Evolutionary conservation across 2,329 filamentous ascomycete genomes (phyloP), one percentile per base, ranked within the genome.

Genomic region (Mycosphaerella sp.): DNA sequence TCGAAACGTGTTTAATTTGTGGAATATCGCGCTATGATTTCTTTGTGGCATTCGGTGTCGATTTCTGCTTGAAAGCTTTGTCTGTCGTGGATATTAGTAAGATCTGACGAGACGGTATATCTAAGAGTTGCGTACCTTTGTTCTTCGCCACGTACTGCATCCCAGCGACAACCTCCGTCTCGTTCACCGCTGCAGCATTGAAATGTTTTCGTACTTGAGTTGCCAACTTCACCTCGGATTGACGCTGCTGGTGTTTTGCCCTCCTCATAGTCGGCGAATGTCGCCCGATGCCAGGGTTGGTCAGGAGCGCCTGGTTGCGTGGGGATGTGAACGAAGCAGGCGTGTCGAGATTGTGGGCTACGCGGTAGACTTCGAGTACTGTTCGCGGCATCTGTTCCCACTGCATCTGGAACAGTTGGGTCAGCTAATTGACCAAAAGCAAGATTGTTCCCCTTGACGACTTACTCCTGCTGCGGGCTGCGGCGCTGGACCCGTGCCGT

Each of bases 81-180:
- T 76, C 74, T 76, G 51, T 17, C 7, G 57, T 56, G 31, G 32
- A 38, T 39, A 9, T 21, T 34, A 40, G 51, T 7, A n/a, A 12
- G 14, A 7, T 10, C 42, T 49, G 26, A 29, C 26, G 26, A 29
- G 26, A 29, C 2, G 5, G 6, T 29, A 29, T 7, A 29, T 7
- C 26, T 7, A 21, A 32, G 51, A 26, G 29, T 7, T 12, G 63
- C 66, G 67, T 73, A 72, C 80, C 79, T 57, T 82, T 76, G 60
- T 78, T 79, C 66, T 79, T 77, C 31, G 87, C 78, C 66, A 83
- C 86, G 76, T 89, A 87, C 57, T 90, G 76, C 67, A 89, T 82
- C 60, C 87, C 86, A 53, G 91, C 86, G 54, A 93, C 86, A 60
- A 90, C 84, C 64, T 93, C 88, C 67, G 85, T 89, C 74, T 95